Evolutionary conservation across 192 early-diverging fungal genomes (phyloP).

Genomic region (Chytriomyces sp.): DNA sequence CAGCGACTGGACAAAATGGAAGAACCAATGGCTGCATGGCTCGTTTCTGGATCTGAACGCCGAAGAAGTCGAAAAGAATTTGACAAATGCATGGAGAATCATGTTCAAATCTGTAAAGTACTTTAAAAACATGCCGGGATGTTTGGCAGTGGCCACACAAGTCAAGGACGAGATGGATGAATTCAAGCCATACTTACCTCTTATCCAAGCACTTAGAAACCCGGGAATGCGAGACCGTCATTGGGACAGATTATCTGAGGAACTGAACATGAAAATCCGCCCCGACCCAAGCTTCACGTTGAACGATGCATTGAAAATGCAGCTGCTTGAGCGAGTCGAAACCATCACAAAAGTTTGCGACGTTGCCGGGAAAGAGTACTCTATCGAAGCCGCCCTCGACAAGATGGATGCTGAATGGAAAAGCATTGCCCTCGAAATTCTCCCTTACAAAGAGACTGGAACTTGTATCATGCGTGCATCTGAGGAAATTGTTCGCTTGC

Average conservation of each 20-base stretch:
- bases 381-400: constrained; percentile 63
- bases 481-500: constrained; percentile 59
- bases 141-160: constrained; percentile 55
- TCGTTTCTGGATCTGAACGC: constrained; percentile 62
- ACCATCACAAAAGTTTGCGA: constrained; percentile 65
- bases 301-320: constrained; percentile 61
- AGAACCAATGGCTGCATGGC: constrained; percentile 58
- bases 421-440: constrained; percentile 55
- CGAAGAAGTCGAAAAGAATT: constrained; percentile 64
- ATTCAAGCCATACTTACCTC: constrained; percentile 64
- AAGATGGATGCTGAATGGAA: constrained; percentile 69
- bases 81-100: constrained; percentile 57
- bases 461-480: constrained; percentile 66
- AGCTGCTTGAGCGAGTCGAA: constrained; percentile 58
- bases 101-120: constrained; percentile 65
- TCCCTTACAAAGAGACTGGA: constrained; percentile 67
- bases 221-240: constrained; percentile 67
- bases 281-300: constrained; percentile 56
- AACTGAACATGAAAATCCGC: constrained; percentile 55
- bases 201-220: constrained; percentile 65
- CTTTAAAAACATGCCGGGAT: constrained; percentile 60
- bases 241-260: constrained; percentile 61
- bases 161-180: constrained; percentile 68
- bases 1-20: constrained; percentile 65
- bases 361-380: constrained; percentile 67